These are phyloP conservation scores for Mucor racemosus DNA, from an alignment of 371 early-diverging fungal genomes.

Conservation along the genomic window DNA sequence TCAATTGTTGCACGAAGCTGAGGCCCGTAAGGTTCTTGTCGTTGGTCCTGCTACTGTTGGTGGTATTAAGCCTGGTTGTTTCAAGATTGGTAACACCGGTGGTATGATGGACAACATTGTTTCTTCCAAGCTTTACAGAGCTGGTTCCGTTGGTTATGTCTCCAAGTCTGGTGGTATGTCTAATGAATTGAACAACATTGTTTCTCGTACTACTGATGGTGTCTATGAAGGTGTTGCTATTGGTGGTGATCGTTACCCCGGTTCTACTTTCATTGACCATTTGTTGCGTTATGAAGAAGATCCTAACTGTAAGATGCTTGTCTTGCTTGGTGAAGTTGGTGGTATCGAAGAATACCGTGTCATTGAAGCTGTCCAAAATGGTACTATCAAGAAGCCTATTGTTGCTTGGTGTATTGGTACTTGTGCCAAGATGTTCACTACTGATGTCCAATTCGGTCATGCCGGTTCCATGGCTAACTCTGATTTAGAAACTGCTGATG, in stretches of 20 bases:
- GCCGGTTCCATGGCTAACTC: constrained; percentile 97
- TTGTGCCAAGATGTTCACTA: constrained; percentile 97
- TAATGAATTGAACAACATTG: constrained; percentile 98
- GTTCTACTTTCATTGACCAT: constrained; percentile 98
- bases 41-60: constrained; percentile 99
- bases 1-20: constrained; percentile 85
- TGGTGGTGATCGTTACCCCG: constrained; percentile 98
- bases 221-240: constrained; percentile 99
- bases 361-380: constrained; percentile 88
- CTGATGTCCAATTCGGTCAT: constrained; percentile 98
- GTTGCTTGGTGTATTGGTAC: constrained; percentile 99
- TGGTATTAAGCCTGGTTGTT: constrained; percentile 98
- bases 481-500: constrained; percentile 94
- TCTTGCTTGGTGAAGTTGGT: constrained; percentile 97
- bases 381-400: constrained; percentile 94
- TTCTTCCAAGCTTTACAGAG: constrained; percentile 92
- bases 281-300: constrained; percentile 93
- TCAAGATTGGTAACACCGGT: constrained; percentile 99
- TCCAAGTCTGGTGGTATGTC: constrained; percentile 99
- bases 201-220: constrained; percentile 94
- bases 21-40: constrained; percentile 82
- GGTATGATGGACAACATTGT: constrained; percentile 99
- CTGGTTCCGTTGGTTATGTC: constrained; percentile 97
- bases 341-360: constrained; percentile 97
- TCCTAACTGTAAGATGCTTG: constrained; percentile 92